phyloP scores from a whole-genome alignment of 2,329 filamentous ascomycete genomes.

The Penicillium brasilianum region DNA sequence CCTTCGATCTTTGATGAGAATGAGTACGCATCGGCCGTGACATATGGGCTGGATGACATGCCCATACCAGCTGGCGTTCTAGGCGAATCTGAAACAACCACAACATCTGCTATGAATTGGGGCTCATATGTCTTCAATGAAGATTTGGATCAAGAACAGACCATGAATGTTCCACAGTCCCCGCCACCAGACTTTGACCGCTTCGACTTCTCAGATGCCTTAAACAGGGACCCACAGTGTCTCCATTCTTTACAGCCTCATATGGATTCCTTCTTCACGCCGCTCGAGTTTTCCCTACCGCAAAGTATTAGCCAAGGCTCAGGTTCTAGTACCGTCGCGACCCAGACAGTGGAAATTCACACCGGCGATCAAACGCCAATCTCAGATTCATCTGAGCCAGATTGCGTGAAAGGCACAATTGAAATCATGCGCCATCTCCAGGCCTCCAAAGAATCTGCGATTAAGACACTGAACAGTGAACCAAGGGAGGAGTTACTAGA shows the following conservation, averaged over 20 bases:
- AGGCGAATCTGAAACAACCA: neutral
- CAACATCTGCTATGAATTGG: neutral
- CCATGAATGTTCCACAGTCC: neutral
- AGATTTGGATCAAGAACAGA: neutral
- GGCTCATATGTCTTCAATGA: neutral
- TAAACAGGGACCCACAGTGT: neutral
- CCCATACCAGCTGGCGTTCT: neutral
- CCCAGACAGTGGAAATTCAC: neutral
- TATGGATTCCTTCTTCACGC: neutral
- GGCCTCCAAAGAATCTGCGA: neutral
- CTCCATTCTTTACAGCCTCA: neutral
- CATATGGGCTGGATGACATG: conserved; percentile 4
- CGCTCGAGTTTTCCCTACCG: neutral
- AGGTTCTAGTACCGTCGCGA: neutral
- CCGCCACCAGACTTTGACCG: neutral
- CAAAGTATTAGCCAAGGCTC: conserved; percentile 3
- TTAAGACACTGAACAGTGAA: neutral
- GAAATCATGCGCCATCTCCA: conserved; percentile 9
- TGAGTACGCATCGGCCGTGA: neutral
- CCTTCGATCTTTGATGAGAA: neutral
- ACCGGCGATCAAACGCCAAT: conserved; percentile 2
- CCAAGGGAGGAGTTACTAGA: neutral
- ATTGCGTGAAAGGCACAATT: conserved; percentile 10
- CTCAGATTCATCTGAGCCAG: conserved; percentile 6
- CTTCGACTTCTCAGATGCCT: neutral